A percentile compares a stretch with the other conserved stretches of the same genome.
Evolutionary conservation across 495 filamentous ascomycete genomes (phyloP).

Genomic region (Podospora conica): DNA sequence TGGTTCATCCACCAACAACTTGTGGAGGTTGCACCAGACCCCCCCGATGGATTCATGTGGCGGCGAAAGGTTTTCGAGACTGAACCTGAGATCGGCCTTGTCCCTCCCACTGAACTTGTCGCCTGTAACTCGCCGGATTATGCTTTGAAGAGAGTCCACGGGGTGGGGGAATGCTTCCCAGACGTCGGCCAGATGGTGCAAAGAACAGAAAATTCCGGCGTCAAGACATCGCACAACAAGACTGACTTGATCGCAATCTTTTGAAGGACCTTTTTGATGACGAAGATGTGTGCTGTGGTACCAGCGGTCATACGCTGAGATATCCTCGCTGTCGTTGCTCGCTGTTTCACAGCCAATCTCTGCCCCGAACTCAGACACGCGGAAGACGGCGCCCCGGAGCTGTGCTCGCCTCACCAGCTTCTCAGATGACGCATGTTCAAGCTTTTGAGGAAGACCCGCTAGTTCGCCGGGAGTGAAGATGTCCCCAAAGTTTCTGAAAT

Average conservation of each 20-base stretch:
- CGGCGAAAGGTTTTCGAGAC: neutral
- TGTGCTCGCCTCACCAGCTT: slow-evolving; percentile 34
- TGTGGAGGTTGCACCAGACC: neutral
- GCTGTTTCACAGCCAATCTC: slow-evolving; percentile 30
- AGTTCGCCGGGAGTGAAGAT: neutral
- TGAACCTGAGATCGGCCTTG: neutral
- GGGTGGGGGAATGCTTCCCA: too few species aligned
- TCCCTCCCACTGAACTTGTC: neutral
- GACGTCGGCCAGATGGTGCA: too few species aligned
- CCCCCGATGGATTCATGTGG: neutral
- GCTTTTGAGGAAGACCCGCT: neutral
- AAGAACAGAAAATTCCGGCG: neutral
- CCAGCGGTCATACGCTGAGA: neutral
- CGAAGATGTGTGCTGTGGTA: neutral
- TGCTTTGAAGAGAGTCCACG: neutral
- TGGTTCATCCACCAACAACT: neutral
- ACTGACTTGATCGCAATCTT: neutral
- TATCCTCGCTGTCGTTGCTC: neutral
- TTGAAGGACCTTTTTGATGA: neutral
- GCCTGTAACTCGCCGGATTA: neutral
- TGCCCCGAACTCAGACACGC: slow-evolving; percentile 47
- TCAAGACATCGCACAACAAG: neutral
- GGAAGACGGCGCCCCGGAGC: slow-evolving; percentile 45
- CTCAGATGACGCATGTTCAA: neutral
- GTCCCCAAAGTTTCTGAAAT: neutral